phyloP scores from a whole-genome alignment of 1,284 basidiomycete species.

The Cryptococcus sp. region DNA sequence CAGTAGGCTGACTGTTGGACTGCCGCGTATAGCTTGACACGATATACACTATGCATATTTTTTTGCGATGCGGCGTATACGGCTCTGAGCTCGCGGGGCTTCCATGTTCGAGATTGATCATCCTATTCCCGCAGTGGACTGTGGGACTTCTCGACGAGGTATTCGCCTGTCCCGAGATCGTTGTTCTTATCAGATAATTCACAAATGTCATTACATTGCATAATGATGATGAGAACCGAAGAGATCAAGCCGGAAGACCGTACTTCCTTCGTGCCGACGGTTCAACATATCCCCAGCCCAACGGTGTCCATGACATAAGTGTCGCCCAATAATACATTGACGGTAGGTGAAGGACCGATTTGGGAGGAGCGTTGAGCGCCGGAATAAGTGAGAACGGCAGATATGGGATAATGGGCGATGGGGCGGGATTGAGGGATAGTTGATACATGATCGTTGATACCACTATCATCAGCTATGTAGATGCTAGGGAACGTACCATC shows the following conservation, averaged over 20 bases:
- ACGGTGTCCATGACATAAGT: slow-evolving; percentile 35
- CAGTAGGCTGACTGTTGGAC: too few species aligned
- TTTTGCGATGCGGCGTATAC: too few species aligned
- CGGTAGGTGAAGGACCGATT: slow-evolving; percentile 38
- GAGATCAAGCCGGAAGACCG: slow-evolving; percentile 16
- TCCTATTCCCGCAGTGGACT: too few species aligned
- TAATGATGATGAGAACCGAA: too few species aligned
- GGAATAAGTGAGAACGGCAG: slow-evolving; percentile 35
- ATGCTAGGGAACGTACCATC: slow-evolving; percentile 19
- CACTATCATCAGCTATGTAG: slow-evolving; percentile 16
- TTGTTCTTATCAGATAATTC: too few species aligned
- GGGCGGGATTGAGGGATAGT: slow-evolving; percentile 33
- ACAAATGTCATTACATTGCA: too few species aligned
- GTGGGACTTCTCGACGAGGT: too few species aligned
- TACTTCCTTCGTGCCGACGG: slow-evolving; percentile 47
- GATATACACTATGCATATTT: too few species aligned
- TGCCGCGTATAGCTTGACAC: too few species aligned
- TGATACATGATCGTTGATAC: slow-evolving; percentile 39
- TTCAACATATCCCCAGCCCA: slow-evolving; percentile 41
- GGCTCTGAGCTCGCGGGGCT: too few species aligned
- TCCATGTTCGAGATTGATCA: too few species aligned
- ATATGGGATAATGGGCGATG: slow-evolving; percentile 39
- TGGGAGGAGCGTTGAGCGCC: slow-evolving; percentile 28
- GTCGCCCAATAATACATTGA: slow-evolving; percentile 37
- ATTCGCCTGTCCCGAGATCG: too few species aligned